phyloP scores from a whole-genome alignment of 2,329 filamentous ascomycete species.

The Helminthosporium solani region DNA sequence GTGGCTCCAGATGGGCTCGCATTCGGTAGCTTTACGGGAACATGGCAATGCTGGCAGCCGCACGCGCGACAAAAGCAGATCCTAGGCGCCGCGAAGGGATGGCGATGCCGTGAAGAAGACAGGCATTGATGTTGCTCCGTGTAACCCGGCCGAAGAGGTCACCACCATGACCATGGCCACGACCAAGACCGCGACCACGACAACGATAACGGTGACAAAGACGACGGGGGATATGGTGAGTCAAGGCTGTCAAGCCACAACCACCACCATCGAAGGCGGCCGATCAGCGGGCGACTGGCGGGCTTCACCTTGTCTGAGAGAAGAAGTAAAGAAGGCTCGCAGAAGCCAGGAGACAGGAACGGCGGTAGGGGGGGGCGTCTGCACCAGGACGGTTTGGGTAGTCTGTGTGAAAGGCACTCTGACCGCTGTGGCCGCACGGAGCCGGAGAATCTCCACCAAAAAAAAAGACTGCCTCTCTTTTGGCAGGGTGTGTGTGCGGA shows the following conservation, averaged over 20 bases:
- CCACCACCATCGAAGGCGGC: slow-evolving; percentile 10
- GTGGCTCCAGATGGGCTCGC: slow-evolving; percentile 19
- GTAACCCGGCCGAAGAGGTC: slow-evolving; percentile 7
- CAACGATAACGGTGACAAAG: neutral
- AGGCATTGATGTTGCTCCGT: slow-evolving; percentile 7
- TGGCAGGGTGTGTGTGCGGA: neutral
- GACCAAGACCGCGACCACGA: no score
- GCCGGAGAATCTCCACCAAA: neutral
- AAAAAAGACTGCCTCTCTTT: neutral
- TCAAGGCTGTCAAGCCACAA: slow-evolving; percentile 13
- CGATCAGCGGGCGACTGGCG: slow-evolving; percentile 2
- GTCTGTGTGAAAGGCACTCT: slow-evolving; percentile 21
- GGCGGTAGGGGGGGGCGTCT: slow-evolving; percentile 28
- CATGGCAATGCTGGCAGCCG: slow-evolving; percentile 13
- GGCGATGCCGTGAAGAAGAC: slow-evolving; percentile 7
- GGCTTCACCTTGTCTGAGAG: slow-evolving; percentile 6
- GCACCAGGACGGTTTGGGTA: slow-evolving; percentile 34
- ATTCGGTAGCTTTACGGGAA: slow-evolving; percentile 22
- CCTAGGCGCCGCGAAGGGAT: slow-evolving; percentile 2
- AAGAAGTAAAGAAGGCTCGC: slow-evolving; percentile 17
- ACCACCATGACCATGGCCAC: no score
- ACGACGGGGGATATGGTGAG: no score
- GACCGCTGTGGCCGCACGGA: slow-evolving; percentile 17
- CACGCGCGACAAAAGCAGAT: slow-evolving; percentile 5
- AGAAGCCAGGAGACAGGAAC: slow-evolving; percentile 21